Evolutionary conservation across 139 green algal genomes (phyloP).

Genomic region (Tetraselmis chui): DNA sequence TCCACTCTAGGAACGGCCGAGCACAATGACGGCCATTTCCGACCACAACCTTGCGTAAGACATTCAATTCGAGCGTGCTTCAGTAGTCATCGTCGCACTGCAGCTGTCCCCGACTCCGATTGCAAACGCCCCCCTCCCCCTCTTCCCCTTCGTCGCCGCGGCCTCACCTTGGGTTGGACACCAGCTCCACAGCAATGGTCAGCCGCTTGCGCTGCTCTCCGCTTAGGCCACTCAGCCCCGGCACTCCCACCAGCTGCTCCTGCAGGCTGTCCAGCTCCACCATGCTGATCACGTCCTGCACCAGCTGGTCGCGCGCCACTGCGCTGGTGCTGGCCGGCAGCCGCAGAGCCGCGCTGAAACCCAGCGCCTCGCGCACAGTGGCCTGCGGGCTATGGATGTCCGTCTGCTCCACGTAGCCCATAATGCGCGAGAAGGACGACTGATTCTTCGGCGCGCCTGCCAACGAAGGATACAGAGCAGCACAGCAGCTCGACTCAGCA

Average conservation of each 20-base stretch:
- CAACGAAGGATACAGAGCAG: too few relatives aligned
- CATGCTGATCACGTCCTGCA: conserved; percentile 63
- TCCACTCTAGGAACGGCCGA: too few relatives aligned
- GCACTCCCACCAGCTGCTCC: conserved; percentile 35
- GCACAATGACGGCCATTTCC: too few relatives aligned
- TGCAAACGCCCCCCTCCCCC: too few relatives aligned
- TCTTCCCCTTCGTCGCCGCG: too few relatives aligned
- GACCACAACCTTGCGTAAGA: too few relatives aligned
- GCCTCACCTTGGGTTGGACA: conserved; percentile 75
- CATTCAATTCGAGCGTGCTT: too few relatives aligned
- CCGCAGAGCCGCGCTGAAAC: conserved; percentile 57
- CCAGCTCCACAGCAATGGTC: conserved; percentile 88
- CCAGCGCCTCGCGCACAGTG: conserved; percentile 54
- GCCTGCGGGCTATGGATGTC: conserved; percentile 32
- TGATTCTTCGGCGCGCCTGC: conserved; percentile 57
- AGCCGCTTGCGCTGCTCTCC: conserved; percentile 86
- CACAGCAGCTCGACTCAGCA: too few relatives aligned
- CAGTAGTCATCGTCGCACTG: too few relatives aligned
- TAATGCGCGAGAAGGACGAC: conserved; percentile 49
- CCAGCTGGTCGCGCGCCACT: conserved; percentile 16
- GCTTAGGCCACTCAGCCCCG: conserved; percentile 42
- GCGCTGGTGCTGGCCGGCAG: conserved; percentile 20
- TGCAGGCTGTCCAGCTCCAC: conserved; percentile 56
- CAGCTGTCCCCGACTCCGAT: too few relatives aligned
- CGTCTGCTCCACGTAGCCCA: conserved; percentile 49